Evolutionary conservation across 805 yeast species (phyloP).

Genomic region (Blastobotrys mokoenaii): DNA sequence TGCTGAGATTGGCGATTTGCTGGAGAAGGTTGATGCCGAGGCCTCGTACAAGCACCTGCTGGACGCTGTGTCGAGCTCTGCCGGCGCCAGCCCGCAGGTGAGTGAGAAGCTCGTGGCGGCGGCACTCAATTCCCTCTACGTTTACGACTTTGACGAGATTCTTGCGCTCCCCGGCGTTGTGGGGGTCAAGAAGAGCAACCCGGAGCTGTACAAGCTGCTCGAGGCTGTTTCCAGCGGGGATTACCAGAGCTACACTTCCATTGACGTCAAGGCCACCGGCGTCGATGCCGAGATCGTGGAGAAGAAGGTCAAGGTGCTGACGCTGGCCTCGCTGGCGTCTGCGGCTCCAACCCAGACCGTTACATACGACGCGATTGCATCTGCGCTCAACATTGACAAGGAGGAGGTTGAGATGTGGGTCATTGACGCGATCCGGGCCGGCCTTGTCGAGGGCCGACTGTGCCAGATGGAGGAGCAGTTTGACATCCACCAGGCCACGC

Average conservation of each 20-base stretch:
- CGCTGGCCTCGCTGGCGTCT: conserved; percentile 23
- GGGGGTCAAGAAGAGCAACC: conserved; percentile 15
- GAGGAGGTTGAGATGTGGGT: conserved; percentile 32
- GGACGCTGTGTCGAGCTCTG: conserved; percentile 11
- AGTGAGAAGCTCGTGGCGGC: conserved; percentile 20
- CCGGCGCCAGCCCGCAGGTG: conserved; percentile 9
- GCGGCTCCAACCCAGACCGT: conserved; percentile 15
- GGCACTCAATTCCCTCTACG: conserved; percentile 20
- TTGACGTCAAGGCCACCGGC: background rate
- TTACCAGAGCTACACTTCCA: conserved; percentile 12
- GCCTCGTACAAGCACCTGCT: conserved; percentile 18
- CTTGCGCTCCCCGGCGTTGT: conserved; percentile 25
- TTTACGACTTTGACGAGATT: conserved; percentile 25
- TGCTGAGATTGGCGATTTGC: conserved; percentile 20
- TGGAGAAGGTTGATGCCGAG: conserved; percentile 14
- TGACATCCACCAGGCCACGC: conserved; percentile 29
- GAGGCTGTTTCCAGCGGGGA: conserved; percentile 26
- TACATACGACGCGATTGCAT: conserved; percentile 27
- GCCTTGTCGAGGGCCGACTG: conserved; percentile 35
- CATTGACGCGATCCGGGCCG: conserved; percentile 35
- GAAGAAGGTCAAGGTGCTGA: conserved; percentile 24
- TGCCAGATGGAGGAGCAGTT: conserved; percentile 31
- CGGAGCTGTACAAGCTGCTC: conserved; percentile 22
- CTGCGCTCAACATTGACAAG: conserved; percentile 23
- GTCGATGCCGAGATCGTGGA: conserved; percentile 12